phyloP scores from a whole-genome alignment of 371 early-diverging fungal genomes.

The Mycotypha africana region DNA sequence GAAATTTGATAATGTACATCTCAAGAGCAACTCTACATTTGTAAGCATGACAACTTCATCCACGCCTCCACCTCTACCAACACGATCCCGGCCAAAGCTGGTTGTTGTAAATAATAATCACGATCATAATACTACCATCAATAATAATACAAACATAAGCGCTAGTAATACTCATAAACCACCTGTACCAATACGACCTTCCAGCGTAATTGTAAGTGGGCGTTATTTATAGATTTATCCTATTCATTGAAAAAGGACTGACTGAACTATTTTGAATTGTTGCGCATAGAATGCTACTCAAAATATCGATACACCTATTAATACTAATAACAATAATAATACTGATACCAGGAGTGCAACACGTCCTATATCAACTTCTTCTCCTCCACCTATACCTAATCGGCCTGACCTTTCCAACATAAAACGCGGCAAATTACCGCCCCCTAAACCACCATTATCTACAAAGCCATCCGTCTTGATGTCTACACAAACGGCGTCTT shows the following conservation, averaged over 20 bases:
- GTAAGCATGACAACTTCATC: too few species aligned
- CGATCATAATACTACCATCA: background rate
- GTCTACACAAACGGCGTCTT: background rate
- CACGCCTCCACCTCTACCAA: conserved; percentile 26
- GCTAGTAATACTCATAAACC: conserved; percentile 1
- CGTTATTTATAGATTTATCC: too few species aligned
- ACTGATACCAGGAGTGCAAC: too few species aligned
- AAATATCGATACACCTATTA: too few species aligned
- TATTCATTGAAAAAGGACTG: too few species aligned
- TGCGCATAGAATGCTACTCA: too few species aligned
- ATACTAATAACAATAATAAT: too few species aligned
- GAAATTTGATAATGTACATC: conserved; percentile 74
- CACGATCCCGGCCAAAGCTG: conserved; percentile 15
- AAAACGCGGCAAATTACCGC: conserved; percentile 24
- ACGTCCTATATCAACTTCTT: conserved; percentile 14
- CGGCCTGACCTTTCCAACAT: conserved; percentile 21
- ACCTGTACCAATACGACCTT: conserved; percentile 10
- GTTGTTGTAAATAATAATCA: conserved; percentile 11
- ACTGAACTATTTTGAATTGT: too few species aligned
- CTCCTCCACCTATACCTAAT: conserved; percentile 28
- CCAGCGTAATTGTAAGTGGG: too few species aligned
- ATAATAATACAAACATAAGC: too few species aligned
- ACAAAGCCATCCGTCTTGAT: conserved; percentile 15
- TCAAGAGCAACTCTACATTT: too few species aligned
- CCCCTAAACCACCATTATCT: conserved; percentile 27